Conservation (phyloP, 2,329 filamentous ascomycete genomes). For the Botrytis fabae region DNA sequence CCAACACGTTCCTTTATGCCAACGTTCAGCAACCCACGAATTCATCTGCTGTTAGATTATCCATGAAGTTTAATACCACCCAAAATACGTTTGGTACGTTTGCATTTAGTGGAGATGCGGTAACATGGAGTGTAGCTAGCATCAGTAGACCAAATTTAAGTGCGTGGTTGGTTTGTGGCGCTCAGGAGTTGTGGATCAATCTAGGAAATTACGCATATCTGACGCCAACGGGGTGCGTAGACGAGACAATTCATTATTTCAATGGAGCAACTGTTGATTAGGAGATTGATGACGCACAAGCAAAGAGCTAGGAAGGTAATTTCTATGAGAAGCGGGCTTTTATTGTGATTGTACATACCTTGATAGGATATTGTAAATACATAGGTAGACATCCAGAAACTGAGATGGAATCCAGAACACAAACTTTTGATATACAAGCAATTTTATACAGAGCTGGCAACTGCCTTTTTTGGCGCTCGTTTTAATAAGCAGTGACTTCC, state of each 20-base stretch:
- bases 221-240: constrained; percentile 57
- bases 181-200: constrained; percentile 56
- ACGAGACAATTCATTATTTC: constrained; percentile 55
- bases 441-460: neutral
- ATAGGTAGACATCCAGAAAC: neutral
- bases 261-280: constrained; percentile 43
- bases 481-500: constrained; percentile 83
- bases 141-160: constrained; percentile 55
- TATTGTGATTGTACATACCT: constrained; percentile 19
- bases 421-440: constrained; percentile 6
- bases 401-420: neutral
- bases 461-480: constrained; percentile 45
- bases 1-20: constrained; percentile 33
- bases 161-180: constrained; percentile 59
- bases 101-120: constrained; percentile 57
- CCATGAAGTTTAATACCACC: constrained; percentile 52
- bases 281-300: neutral
- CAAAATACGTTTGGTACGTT: constrained; percentile 58
- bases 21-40: constrained; percentile 38
- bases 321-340: neutral
- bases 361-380: constrained; percentile 8
- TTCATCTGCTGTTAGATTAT: constrained; percentile 49
- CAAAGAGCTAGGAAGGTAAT: neutral
- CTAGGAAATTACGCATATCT: constrained; percentile 59
- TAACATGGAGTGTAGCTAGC: constrained; percentile 53